phyloP scores from a whole-genome alignment of 352 stramenopile species.

The Peronospora belbahrii region DNA sequence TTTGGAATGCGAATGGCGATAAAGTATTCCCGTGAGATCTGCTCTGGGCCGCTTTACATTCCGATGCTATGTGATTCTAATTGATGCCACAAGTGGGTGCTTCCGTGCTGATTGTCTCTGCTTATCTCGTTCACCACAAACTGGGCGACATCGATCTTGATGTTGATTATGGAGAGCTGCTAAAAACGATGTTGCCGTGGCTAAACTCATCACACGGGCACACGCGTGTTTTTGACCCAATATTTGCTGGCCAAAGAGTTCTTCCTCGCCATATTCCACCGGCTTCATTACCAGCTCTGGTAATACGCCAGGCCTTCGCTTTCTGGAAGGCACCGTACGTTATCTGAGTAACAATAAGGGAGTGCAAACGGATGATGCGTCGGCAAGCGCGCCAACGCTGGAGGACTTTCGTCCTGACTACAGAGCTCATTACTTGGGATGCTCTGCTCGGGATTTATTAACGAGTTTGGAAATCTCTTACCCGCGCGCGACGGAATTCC shows the following conservation, averaged over 20 bases:
- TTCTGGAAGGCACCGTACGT: too few species aligned
- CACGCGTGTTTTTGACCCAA: constrained; percentile 67
- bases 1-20: constrained; percentile 56
- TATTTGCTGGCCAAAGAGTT: constrained; percentile 54
- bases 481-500: constrained; percentile 45
- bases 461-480: constrained; percentile 69
- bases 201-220: too few species aligned
- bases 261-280: constrained; percentile 55
- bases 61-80: constrained; percentile 63
- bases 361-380: constrained; percentile 75
- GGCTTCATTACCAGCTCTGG: constrained; percentile 10
- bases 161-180: too few species aligned
- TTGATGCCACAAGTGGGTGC: constrained; percentile 73
- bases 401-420: too few species aligned
- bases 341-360: constrained; percentile 80
- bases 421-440: too few species aligned
- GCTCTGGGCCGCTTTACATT: constrained; percentile 33
- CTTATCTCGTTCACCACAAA: too few species aligned
- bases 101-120: too few species aligned
- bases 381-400: constrained; percentile 60
- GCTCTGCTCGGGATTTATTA: constrained; percentile 47
- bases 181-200: too few species aligned
- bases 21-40: constrained; percentile 39
- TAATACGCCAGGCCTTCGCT: too few species aligned
- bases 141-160: too few species aligned